A percentile compares a stretch with the other conserved stretches of the same genome.
Conservation (phyloP, 495 filamentous ascomycete genomes). For the Trichoderma orchidacearum region DNA sequence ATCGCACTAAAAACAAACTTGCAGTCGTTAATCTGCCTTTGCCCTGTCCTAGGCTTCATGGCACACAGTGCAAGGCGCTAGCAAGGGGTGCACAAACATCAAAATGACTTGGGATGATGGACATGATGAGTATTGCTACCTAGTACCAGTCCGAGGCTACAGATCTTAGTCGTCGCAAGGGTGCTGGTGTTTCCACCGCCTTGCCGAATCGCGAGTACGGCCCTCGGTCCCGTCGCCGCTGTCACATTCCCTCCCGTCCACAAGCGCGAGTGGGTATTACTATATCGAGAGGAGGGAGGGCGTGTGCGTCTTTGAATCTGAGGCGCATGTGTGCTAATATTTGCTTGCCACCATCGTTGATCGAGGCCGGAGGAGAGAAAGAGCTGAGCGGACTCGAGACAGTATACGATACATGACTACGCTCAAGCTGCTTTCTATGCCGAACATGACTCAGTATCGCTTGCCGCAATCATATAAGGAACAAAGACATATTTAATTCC, state of each 20-base stretch:
- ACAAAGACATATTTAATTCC: too few species aligned
- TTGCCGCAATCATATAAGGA: too few species aligned
- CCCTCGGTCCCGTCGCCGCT: neutral
- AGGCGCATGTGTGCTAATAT: neutral
- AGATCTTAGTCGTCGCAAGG: too few species aligned
- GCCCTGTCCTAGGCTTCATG: neutral
- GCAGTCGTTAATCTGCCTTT: neutral
- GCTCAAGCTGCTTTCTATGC: too few species aligned
- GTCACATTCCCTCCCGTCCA: neutral
- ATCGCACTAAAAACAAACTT: neutral
- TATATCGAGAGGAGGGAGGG: neutral
- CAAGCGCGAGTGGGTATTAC: neutral
- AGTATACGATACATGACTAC: too few species aligned
- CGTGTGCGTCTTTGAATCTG: neutral
- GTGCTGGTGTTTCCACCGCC: neutral
- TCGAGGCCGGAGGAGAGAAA: too few species aligned
- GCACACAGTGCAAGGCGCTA: slow-evolving; percentile 1
- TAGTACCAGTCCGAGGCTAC: too few species aligned
- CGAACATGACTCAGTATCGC: too few species aligned
- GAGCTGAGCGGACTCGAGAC: too few species aligned
- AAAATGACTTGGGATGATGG: neutral
- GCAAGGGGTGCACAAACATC: neutral
- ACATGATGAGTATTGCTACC: too few species aligned
- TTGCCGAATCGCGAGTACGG: neutral
- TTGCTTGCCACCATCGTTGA: too few species aligned